These are phyloP conservation scores for Trametes sp. DNA, from an alignment of 1,284 basidiomycete genomes.

Conservation along the genomic window DNA sequence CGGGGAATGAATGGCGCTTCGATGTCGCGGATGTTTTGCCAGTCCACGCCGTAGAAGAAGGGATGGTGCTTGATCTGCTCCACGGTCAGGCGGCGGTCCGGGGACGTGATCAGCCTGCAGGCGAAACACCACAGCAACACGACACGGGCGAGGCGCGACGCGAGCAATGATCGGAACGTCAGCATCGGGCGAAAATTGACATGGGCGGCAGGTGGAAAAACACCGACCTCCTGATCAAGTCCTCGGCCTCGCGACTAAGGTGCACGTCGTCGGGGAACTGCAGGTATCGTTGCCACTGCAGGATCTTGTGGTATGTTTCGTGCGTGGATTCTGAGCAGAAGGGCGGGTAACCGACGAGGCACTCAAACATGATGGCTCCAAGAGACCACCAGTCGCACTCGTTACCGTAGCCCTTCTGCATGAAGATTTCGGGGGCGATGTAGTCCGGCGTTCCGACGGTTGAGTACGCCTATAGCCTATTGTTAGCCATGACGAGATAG, in stretches of 20 bases:
- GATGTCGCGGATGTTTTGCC: conserved; percentile 89
- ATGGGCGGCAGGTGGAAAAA: background rate
- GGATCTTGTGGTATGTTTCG: conserved; percentile 99
- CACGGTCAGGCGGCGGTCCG: conserved; percentile 80
- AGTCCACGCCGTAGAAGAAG: conserved; percentile 98
- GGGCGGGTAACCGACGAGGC: conserved; percentile 95
- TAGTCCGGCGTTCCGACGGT: conserved; percentile 99
- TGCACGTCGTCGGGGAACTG: conserved; percentile 97
- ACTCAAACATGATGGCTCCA: conserved; percentile 99
- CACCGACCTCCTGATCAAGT: conserved; percentile 82
- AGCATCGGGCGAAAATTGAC: conserved; percentile 1
- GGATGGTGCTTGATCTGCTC: conserved; percentile 94
- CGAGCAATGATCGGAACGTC: conserved; percentile 2
- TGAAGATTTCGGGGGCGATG: conserved; percentile 98
- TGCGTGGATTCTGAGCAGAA: conserved; percentile 98
- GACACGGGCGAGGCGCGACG: background rate
- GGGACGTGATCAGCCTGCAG: conserved; percentile 83
- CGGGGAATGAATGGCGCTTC: conserved; percentile 97
- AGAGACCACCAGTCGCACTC: conserved; percentile 99
- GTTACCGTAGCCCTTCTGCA: conserved; percentile 97
- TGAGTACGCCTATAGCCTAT: conserved; percentile 82
- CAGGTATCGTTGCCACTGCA: conserved; percentile 92
- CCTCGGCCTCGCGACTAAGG: conserved; percentile 91
- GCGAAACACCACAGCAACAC: conserved; percentile 14
- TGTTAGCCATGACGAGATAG: background rate